A percentile compares a stretch with the other conserved stretches of the same genome.
phyloP scores from a whole-genome alignment of 176 grass and related monocot species.

The Oryza australiensis region DNA sequence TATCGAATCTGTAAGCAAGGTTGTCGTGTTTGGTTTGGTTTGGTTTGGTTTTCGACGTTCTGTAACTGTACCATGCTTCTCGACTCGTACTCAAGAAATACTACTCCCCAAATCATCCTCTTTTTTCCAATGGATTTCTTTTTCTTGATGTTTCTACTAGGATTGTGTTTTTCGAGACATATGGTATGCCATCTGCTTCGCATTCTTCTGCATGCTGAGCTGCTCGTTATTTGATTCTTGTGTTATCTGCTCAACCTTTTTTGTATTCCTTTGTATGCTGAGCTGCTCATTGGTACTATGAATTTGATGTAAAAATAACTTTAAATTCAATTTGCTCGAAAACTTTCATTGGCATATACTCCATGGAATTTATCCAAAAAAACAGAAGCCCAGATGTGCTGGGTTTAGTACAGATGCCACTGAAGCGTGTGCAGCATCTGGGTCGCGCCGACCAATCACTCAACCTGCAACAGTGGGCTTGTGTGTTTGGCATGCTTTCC shows the following conservation, averaged over 20 bases:
- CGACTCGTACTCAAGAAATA: not conserved
- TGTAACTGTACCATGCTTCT: not conserved
- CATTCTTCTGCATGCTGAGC: not conserved
- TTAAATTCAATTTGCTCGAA: not conserved
- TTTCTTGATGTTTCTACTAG: not conserved
- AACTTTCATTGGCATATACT: not conserved
- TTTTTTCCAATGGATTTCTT: not conserved
- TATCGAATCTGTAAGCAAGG: conserved; percentile 40
- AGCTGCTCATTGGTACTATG: not conserved
- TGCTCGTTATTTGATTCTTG: not conserved
- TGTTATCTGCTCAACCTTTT: not conserved
- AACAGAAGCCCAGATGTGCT: not conserved
- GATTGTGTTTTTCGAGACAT: not conserved
- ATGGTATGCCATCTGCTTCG: not conserved
- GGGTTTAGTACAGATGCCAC: not conserved
- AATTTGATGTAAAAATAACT: not conserved
- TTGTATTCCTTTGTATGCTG: not conserved
- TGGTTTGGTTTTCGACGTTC: not conserved
- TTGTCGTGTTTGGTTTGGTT: conserved; percentile 18
- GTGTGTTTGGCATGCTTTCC: conserved; percentile 2
- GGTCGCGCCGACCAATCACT: not conserved
- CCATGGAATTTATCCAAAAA: not conserved
- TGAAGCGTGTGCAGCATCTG: not conserved
- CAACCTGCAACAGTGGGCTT: not conserved
- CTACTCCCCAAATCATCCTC: not conserved